phyloP scores from a whole-genome alignment of 2,329 filamentous ascomycete genomes.

The Hymenotorrendiella dingleyae region DNA sequence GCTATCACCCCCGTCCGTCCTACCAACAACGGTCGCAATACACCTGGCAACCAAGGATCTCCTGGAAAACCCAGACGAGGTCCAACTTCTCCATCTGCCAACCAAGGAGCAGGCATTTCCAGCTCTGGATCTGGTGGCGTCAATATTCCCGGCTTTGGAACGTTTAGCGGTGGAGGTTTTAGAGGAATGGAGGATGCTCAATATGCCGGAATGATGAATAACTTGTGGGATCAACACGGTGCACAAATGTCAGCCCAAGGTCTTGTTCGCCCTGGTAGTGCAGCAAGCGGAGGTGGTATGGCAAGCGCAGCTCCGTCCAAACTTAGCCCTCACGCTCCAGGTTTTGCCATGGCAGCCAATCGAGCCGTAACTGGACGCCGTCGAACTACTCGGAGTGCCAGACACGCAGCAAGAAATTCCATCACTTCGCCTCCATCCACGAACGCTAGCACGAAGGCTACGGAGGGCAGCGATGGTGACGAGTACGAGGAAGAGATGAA shows the following conservation, averaged over 20 bases:
- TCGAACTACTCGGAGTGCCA: not conserved
- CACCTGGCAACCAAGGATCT: not conserved
- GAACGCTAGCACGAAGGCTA: not conserved
- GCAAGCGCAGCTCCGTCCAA: no score
- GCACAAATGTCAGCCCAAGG: not conserved
- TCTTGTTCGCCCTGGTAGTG: not conserved
- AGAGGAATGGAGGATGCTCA: not conserved
- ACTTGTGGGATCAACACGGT: not conserved
- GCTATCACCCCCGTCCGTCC: not conserved
- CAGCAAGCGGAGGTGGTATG: not conserved
- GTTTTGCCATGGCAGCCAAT: constrained; percentile 1
- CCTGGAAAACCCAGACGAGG: constrained; percentile 1
- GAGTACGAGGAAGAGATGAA: not conserved
- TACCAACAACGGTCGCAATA: not conserved
- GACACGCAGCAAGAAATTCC: not conserved
- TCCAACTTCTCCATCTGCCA: not conserved
- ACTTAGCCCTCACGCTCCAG: no score
- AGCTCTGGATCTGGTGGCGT: not conserved
- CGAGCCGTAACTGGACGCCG: constrained; percentile 1
- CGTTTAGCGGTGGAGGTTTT: not conserved
- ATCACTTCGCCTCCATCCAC: not conserved
- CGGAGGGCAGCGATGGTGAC: not conserved
- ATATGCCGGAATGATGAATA: constrained; percentile 1
- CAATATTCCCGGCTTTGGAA: not conserved
- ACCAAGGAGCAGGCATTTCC: not conserved